Conservation (phyloP, 2,329 filamentous ascomycete genomes). For the Neofusicoccum cordaticola region DNA sequence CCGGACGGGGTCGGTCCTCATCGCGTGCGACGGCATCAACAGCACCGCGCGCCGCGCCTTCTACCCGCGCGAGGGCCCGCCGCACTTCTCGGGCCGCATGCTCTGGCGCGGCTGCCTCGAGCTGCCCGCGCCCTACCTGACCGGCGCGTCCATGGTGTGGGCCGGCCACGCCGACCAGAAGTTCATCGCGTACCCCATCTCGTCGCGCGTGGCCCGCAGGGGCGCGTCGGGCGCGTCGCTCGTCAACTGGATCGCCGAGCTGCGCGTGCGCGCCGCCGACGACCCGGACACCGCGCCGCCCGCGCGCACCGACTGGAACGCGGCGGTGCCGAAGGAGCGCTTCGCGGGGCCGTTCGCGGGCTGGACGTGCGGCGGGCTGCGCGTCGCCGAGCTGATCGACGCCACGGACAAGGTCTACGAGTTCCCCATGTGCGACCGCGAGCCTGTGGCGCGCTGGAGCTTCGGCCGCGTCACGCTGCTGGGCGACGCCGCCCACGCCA, state of each 20-base stretch:
- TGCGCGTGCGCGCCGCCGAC: conserved; percentile 42
- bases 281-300: conserved; percentile 45
- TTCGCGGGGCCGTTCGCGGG: conserved; percentile 41
- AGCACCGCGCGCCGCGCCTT: conserved; percentile 41
- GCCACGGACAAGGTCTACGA: conserved; percentile 44
- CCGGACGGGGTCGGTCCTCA: conserved; percentile 35
- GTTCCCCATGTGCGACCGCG: conserved; percentile 49
- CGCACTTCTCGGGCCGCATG: conserved; percentile 46
- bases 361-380: conserved; percentile 44
- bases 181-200: conserved; percentile 49
- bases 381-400: conserved; percentile 43
- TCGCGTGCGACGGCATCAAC: conserved; percentile 48
- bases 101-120: conserved; percentile 47
- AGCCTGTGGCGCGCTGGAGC: conserved; percentile 41
- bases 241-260: conserved; percentile 49
- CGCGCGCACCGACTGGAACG: conserved; percentile 41
- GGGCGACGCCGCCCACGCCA: conserved; percentile 43
- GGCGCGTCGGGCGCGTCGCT: conserved; percentile 32
- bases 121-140: conserved; percentile 38
- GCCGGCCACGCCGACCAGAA: conserved; percentile 48
- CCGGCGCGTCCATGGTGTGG: conserved; percentile 46
- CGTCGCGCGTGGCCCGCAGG: conserved; percentile 25
- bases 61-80: conserved; percentile 45
- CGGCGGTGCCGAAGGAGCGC: conserved; percentile 39
- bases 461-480: conserved; percentile 38